Conservation (phyloP, 78 protist species). For the Monosiga brevicollis region DNA sequence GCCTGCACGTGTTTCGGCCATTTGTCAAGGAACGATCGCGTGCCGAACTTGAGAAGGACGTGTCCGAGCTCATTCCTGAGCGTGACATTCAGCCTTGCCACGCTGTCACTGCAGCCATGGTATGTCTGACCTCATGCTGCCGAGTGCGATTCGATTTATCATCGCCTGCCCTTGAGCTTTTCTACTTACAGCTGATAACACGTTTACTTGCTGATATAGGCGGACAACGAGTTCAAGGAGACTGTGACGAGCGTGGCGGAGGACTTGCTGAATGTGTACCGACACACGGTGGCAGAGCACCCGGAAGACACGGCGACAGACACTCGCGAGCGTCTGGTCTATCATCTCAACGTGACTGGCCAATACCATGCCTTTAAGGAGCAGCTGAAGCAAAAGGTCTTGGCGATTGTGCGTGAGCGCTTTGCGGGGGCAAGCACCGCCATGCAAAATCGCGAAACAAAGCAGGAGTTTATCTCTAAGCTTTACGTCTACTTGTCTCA, state of each 20-base stretch:
- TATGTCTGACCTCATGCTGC: background rate
- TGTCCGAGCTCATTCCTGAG: background rate
- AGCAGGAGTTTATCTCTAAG: no score
- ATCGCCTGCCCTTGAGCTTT: background rate
- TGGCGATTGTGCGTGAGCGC: constrained; percentile 22
- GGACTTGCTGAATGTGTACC: no score
- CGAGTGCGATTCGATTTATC: background rate
- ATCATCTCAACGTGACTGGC: constrained; percentile 22
- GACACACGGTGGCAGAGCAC: no score
- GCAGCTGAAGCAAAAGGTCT: constrained; percentile 13
- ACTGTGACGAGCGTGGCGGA: background rate
- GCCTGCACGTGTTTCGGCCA: background rate
- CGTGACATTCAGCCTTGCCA: background rate
- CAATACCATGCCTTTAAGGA: constrained; percentile 19
- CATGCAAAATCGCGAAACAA: no score
- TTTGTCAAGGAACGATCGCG: background rate
- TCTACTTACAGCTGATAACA: background rate
- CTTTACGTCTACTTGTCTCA: no score
- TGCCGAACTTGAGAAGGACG: background rate
- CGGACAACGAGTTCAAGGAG: background rate
- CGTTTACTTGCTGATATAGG: background rate
- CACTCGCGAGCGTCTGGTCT: background rate
- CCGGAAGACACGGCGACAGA: no score
- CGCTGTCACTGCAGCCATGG: background rate
- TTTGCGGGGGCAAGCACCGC: no score